phyloP scores from a whole-genome alignment of 768 basidiomycete genomes.

The Russula dissimulans region DNA sequence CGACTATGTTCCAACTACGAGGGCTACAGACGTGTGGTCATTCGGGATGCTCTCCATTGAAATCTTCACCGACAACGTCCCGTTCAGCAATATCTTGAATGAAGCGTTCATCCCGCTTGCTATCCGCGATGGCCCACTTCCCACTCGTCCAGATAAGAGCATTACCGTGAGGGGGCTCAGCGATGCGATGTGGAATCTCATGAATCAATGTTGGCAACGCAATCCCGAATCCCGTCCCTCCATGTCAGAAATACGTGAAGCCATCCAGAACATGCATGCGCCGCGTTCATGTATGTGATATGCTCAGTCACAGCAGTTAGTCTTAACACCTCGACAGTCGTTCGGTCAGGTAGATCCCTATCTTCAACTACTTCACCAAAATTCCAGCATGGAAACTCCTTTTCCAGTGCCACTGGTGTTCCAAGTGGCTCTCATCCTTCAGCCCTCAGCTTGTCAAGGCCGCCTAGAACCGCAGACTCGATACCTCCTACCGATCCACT shows the following conservation, averaged over 20 bases:
- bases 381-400: not conserved
- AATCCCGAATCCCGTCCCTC: conserved; percentile 33
- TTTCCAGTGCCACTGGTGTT: not conserved
- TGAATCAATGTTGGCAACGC: conserved; percentile 36
- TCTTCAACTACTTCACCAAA: not conserved
- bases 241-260: conserved; percentile 28
- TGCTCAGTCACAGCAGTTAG: not conserved
- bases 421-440: not conserved
- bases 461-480: not conserved
- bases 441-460: not conserved
- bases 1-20: conserved; percentile 13
- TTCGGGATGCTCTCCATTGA: conserved; percentile 42
- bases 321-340: not conserved
- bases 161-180: conserved; percentile 25
- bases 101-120: conserved; percentile 31
- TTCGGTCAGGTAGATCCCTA: not conserved
- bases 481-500: not conserved
- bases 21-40: conserved; percentile 40
- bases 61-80: conserved; percentile 35
- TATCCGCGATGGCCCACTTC: conserved; percentile 30
- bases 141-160: conserved; percentile 30
- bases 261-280: conserved; percentile 10
- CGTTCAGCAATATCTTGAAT: conserved; percentile 28
- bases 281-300: conserved; percentile 4
- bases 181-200: conserved; percentile 37